Percentiles rank a stretch among this genome's conserved stretches.
phyloP scores from a whole-genome alignment of 441 rosid genomes.

The Bocquillonia castaneifolia region DNA sequence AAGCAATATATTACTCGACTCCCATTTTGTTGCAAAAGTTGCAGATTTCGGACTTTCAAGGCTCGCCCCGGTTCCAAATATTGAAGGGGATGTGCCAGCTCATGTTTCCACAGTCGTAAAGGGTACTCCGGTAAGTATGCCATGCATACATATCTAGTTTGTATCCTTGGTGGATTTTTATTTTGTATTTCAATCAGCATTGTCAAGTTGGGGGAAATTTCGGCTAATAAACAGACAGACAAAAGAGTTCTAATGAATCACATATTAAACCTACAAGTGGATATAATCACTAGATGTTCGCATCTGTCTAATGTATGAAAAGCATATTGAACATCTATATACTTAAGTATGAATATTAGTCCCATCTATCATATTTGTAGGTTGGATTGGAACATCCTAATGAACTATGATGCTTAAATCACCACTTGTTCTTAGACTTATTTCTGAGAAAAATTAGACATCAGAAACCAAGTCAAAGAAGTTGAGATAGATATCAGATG shows the following conservation, averaged over 20 bases:
- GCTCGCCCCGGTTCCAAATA: constrained; percentile 86
- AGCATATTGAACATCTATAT: too few relatives aligned
- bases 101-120: constrained; percentile 95
- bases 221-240: too few relatives aligned
- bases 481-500: too few relatives aligned
- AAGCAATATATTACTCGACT: constrained; percentile 79
- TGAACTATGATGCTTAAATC: not conserved
- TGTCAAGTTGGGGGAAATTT: too few relatives aligned
- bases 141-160: too few relatives aligned
- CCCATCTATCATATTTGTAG: not conserved
- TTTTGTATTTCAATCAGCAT: too few relatives aligned
- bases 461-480: not conserved
- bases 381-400: not conserved
- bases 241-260: too few relatives aligned
- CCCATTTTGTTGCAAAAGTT: constrained; percentile 71
- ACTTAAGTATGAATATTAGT: too few relatives aligned
- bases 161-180: too few relatives aligned
- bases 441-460: not conserved
- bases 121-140: constrained; percentile 86
- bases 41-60: constrained; percentile 97
- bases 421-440: not conserved
- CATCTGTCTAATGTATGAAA: too few relatives aligned
- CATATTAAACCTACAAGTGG: too few relatives aligned
- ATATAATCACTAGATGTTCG: too few relatives aligned
- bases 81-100: constrained; percentile 61